Conservation (phyloP, 1,139 yeast species). For the Yamadazyma taylorii region DNA sequence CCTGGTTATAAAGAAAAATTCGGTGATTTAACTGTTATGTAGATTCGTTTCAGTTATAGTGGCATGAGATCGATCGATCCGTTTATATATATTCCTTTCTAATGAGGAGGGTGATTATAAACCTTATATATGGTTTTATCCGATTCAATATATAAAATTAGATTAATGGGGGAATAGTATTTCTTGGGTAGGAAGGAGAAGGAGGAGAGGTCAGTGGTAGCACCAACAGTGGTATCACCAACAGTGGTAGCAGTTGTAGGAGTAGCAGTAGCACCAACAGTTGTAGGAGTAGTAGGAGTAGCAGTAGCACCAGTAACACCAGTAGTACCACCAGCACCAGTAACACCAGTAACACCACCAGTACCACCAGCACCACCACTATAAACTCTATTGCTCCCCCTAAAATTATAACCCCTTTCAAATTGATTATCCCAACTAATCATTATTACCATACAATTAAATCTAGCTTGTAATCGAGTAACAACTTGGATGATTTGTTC, state of each 20-base stretch:
- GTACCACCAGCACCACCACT: too few species aligned
- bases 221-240: neutral
- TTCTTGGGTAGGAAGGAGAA: slow-evolving; percentile 17
- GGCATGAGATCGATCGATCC: slow-evolving; percentile 5
- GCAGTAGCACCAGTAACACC: too few species aligned
- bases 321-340: too few species aligned
- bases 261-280: too few species aligned
- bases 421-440: slow-evolving; percentile 34
- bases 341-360: too few species aligned
- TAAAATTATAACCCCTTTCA: slow-evolving; percentile 29
- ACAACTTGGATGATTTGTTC: slow-evolving; percentile 3
- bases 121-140: slow-evolving; percentile 1
- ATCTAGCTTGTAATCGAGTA: slow-evolving; percentile 17
- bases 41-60: slow-evolving; percentile 19
- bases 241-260: too few species aligned
- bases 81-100: slow-evolving; percentile 3
- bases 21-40: slow-evolving; percentile 95
- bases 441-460: slow-evolving; percentile 30
- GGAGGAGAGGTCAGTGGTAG: neutral
- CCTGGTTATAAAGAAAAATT: slow-evolving; percentile 98
- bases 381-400: slow-evolving; percentile 9
- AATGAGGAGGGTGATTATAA: too few species aligned
- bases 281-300: too few species aligned
- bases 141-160: slow-evolving; percentile 17
- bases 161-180: slow-evolving; percentile 18